A percentile compares a stretch with the other conserved stretches of the same genome.
phyloP scores from a whole-genome alignment of 2,329 filamentous ascomycete species.

The Botrytis paeoniae region DNA sequence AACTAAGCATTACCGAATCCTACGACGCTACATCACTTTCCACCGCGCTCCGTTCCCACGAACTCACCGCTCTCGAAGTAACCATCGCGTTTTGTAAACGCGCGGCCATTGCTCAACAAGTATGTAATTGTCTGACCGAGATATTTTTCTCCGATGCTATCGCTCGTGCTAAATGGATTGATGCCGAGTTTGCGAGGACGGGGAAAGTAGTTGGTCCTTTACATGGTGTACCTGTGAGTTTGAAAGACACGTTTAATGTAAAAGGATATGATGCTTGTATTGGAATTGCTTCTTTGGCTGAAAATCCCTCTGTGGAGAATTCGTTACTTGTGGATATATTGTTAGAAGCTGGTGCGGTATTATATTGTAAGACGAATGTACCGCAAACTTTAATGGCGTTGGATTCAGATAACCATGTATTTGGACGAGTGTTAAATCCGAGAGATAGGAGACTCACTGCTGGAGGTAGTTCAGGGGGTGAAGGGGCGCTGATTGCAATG shows the following conservation, averaged over 20 bases:
- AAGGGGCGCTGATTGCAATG: conserved; percentile 58
- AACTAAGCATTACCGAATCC: neutral
- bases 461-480: conserved; percentile 61
- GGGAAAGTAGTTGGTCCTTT: neutral
- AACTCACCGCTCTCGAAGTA: neutral
- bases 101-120: neutral
- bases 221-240: neutral
- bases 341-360: neutral
- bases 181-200: neutral
- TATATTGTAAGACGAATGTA: conserved; percentile 66
- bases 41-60: neutral
- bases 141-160: neutral
- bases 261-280: neutral
- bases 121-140: neutral
- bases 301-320: neutral
- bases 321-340: neutral
- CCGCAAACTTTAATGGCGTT: conserved; percentile 55
- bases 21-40: neutral
- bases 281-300: neutral
- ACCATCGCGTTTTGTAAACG: neutral
- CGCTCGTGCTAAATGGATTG: neutral
- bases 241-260: neutral
- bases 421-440: conserved; percentile 61
- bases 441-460: conserved; percentile 56
- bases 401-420: conserved; percentile 60